These are phyloP conservation scores for Cyclocybe cylindracea DNA, from an alignment of 768 basidiomycete species.

Conservation along the genomic window DNA sequence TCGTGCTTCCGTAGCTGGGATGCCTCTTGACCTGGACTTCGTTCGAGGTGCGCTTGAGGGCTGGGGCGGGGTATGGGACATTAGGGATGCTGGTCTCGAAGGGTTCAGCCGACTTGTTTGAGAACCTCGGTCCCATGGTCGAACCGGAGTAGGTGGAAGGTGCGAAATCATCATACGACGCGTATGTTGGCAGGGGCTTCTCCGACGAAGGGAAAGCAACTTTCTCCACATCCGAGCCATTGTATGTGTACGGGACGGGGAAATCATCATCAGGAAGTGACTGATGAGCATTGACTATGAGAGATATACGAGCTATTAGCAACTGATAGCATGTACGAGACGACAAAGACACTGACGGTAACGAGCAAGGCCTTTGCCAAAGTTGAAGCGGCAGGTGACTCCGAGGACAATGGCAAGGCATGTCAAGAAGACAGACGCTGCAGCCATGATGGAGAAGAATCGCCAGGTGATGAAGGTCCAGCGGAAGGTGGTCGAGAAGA, in stretches of 20 bases:
- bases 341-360: conserved; percentile 50
- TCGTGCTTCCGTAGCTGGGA: conserved; percentile 38
- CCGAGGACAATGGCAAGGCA: conserved; percentile 60
- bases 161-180: conserved; percentile 33
- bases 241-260: conserved; percentile 17
- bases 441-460: conserved; percentile 69
- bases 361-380: conserved; percentile 70
- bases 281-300: conserved; percentile 57
- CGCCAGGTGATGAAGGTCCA: conserved; percentile 76
- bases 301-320: conserved; percentile 3
- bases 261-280: conserved; percentile 33
- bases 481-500: conserved; percentile 69
- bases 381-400: conserved; percentile 69
- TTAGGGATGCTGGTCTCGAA: conserved; percentile 33
- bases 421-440: conserved; percentile 58
- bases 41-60: conserved; percentile 35
- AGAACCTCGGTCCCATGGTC: conserved; percentile 48
- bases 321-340: not conserved
- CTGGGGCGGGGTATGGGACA: conserved; percentile 33
- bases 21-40: conserved; percentile 29
- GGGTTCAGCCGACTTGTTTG: conserved; percentile 38
- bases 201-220: conserved; percentile 61
- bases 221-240: conserved; percentile 54
- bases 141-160: conserved; percentile 25
- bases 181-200: conserved; percentile 56